A percentile compares a stretch with the other conserved stretches of the same genome.
These are phyloP conservation scores for Coemansia sp. DNA, from an alignment of 192 early-diverging fungal genomes.

Conservation along the genomic window DNA sequence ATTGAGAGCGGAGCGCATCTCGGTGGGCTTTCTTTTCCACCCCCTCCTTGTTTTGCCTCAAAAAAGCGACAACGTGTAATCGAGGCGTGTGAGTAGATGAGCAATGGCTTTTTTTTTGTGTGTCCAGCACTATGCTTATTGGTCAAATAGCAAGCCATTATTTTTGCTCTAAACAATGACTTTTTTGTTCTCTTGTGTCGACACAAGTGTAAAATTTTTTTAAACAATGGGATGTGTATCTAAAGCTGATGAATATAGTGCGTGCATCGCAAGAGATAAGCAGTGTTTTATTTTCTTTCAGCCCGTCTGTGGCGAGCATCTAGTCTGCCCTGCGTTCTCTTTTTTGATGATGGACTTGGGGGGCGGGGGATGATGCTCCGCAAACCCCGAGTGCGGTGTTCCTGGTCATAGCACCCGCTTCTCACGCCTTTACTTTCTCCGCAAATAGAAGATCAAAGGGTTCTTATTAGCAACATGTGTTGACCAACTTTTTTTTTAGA, in stretches of 20 bases:
- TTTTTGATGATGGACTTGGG: neutral
- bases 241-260: neutral
- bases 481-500: no score
- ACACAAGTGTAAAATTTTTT: neutral
- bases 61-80: neutral
- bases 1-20: neutral
- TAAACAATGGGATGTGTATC: neutral
- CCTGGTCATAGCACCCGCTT: neutral
- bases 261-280: neutral
- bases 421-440: neutral
- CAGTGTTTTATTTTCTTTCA: neutral
- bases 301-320: neutral
- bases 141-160: neutral
- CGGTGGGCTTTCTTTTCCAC: neutral
- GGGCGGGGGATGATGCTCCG: neutral
- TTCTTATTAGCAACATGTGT: no score
- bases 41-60: neutral
- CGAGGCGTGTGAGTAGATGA: constrained; percentile 11
- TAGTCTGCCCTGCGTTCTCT: neutral
- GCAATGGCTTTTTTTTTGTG: neutral
- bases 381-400: neutral
- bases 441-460: neutral
- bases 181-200: neutral
- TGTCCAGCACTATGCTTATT: neutral
- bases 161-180: neutral